phyloP scores from a whole-genome alignment of 345 rosid genomes.

The Turritis glabra region DNA sequence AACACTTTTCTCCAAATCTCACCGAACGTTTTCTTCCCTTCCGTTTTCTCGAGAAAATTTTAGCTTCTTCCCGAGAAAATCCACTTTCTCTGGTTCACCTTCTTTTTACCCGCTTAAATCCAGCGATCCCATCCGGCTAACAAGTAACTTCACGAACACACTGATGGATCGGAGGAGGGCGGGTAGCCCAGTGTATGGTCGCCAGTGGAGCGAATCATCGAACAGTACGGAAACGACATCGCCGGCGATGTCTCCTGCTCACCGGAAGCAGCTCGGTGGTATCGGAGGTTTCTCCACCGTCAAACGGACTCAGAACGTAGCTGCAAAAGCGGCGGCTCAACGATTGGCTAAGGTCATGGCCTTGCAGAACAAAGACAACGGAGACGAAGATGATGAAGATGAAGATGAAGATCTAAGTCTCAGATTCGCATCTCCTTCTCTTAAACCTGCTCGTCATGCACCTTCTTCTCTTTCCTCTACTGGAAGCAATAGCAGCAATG shows the following conservation, averaged over 20 bases:
- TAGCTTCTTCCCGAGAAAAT: slow-evolving; percentile 26
- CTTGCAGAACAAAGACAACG: slow-evolving; percentile 79
- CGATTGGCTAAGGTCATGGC: slow-evolving; percentile 98
- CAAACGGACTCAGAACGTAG: slow-evolving; percentile 92
- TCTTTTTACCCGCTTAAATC: neutral
- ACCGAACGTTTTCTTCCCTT: slow-evolving; percentile 23
- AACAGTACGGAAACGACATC: slow-evolving; percentile 89
- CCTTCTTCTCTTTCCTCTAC: slow-evolving; percentile 40
- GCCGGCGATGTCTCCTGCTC: slow-evolving; percentile 87
- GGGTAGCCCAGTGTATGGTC: slow-evolving; percentile 73
- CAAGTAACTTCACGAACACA: neutral
- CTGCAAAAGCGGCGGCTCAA: slow-evolving; percentile 97
- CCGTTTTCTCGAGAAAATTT: slow-evolving; percentile 32
- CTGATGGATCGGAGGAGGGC: slow-evolving; percentile 88
- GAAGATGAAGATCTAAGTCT: slow-evolving; percentile 72
- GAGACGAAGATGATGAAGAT: slow-evolving; percentile 59
- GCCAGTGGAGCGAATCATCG: slow-evolving; percentile 91
- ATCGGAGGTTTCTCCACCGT: slow-evolving; percentile 62
- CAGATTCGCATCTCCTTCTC: slow-evolving; percentile 50
- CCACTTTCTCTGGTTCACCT: slow-evolving; percentile 4
- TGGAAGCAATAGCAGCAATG: slow-evolving; percentile 41
- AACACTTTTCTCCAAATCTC: slow-evolving; percentile 30
- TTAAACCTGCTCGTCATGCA: slow-evolving; percentile 34
- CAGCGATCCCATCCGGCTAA: neutral
- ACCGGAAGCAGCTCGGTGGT: slow-evolving; percentile 58